Base-by-base conservation (phyloP, 1,139 yeast genomes). In the Suhomyces coccinellae region DNA sequence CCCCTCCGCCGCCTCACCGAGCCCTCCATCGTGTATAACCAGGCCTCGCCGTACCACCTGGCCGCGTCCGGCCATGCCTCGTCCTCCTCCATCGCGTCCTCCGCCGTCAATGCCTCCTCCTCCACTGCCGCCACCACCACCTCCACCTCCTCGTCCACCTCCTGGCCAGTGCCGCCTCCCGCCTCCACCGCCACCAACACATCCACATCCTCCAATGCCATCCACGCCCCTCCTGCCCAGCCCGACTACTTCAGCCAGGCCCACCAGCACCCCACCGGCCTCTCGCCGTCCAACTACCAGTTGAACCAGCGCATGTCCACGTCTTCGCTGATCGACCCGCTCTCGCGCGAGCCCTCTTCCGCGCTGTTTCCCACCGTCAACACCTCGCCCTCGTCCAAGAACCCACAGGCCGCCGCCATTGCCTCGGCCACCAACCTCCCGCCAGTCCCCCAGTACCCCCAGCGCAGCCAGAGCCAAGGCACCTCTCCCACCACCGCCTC, bases 1-100 rank as follows among this genome's bases (percentile, higher is more conserved):
- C 52, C 53, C 4, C 55, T 53, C 15, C 49, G 61, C 14, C 41
- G 62, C 28, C 51, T 56, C 22, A 57, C 62, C 2, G 62, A 58
- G 28, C 57, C 62, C 8, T 43, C 53, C 24, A 49, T 49, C 11
- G 41, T 22, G 40, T 53, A 38, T 35, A 33, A 33, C 13, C 45
- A 40, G 17, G 32, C 24, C 8, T 20, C 24, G 24, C 24, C 24
- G 8, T 20, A 24, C 37, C 33, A 31, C 40, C 27, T 36, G 30
- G 24, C 20, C 4, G 24, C 24, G 9, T 20, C 24, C 2, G 24
- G 9, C 24, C 24, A 9, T 20, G 24, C 24, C 24, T 20, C 24
- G 8, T 20, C 24, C 8, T 17, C 38, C 40, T 12, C 44, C 20
- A n/a, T n/a, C n/a, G n/a, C n/a, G n/a, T 34, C 20, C 39, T n/a